A percentile compares a stretch with the other conserved stretches of the same genome.
phyloP scores from a whole-genome alignment of 2,329 filamentous ascomycete species.

The Lachnum nothofagi region DNA sequence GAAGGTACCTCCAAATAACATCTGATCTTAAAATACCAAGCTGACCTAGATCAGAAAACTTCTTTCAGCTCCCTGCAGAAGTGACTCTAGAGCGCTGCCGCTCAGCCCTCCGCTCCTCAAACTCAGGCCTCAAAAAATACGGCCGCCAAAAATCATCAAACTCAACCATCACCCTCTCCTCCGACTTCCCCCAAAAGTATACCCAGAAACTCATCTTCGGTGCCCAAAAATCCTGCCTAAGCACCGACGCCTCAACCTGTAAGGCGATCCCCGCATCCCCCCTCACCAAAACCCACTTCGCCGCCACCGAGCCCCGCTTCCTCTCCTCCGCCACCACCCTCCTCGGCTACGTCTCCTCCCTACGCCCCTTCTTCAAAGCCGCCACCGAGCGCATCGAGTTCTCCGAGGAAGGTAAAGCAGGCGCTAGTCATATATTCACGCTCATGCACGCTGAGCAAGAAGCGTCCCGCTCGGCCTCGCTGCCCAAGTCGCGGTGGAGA shows the following conservation, averaged over 20 bases:
- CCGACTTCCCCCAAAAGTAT: slow-evolving; percentile 36
- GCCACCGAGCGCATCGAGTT: slow-evolving; percentile 14
- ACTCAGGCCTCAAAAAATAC: slow-evolving; percentile 37
- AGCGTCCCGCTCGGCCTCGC: slow-evolving; percentile 30
- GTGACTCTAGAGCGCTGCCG: slow-evolving; percentile 53
- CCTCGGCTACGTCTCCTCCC: slow-evolving; percentile 47
- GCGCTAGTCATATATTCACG: slow-evolving; percentile 34
- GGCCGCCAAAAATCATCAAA: slow-evolving; percentile 7
- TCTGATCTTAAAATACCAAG: background rate
- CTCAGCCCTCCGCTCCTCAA: slow-evolving; percentile 42
- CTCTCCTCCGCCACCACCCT: slow-evolving; percentile 45
- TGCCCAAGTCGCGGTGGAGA: slow-evolving; percentile 23
- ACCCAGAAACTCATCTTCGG: slow-evolving; percentile 52
- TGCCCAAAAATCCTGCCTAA: slow-evolving; percentile 51
- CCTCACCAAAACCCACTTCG: slow-evolving; percentile 47
- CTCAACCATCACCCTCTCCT: background rate
- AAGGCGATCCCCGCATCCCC: slow-evolving; percentile 49
- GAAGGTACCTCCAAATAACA: slow-evolving; percentile 24
- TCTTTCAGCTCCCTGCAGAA: slow-evolving; percentile 53
- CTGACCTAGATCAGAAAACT: slow-evolving; percentile 35
- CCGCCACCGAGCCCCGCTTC: slow-evolving; percentile 44
- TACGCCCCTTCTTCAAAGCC: slow-evolving; percentile 42
- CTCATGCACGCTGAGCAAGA: slow-evolving; percentile 51
- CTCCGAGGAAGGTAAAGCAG: background rate
- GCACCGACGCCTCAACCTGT: slow-evolving; percentile 39